These are phyloP conservation scores for Austroboletus festivus DNA, from an alignment of 768 basidiomycete genomes.

Conservation along the genomic window DNA sequence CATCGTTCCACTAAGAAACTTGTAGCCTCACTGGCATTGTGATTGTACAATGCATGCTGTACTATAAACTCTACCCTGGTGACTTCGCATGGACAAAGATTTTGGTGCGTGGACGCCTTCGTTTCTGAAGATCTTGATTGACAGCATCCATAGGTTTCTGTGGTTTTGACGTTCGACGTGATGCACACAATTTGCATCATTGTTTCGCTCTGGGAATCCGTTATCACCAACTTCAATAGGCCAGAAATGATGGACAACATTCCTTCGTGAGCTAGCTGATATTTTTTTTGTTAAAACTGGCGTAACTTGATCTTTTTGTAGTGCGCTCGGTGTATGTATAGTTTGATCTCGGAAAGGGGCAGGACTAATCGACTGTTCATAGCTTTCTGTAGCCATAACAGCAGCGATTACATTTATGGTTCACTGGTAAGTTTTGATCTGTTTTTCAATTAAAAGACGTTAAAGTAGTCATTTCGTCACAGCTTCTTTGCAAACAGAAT, in stretches of 20 bases:
- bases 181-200: slow-evolving; percentile 30
- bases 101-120: slow-evolving; percentile 16
- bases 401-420: slow-evolving; percentile 32
- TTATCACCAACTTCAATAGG: slow-evolving; percentile 24
- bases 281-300: too few species aligned
- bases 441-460: neutral
- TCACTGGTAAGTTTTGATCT: slow-evolving; percentile 23
- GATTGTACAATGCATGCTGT: slow-evolving; percentile 30
- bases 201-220: slow-evolving; percentile 23
- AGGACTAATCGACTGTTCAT: neutral
- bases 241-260: slow-evolving; percentile 28
- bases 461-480: neutral
- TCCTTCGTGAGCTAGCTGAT: slow-evolving; percentile 32
- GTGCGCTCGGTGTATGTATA: slow-evolving; percentile 28
- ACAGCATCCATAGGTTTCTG: slow-evolving; percentile 19
- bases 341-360: neutral
- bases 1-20: slow-evolving; percentile 5
- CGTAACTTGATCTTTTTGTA: slow-evolving; percentile 5
- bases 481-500: slow-evolving; percentile 36
- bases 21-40: slow-evolving; percentile 31
- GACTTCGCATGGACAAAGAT: slow-evolving; percentile 27
- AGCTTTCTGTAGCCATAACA: slow-evolving; percentile 34
- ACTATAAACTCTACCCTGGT: slow-evolving; percentile 31
- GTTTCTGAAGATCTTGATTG: neutral
- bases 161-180: slow-evolving; percentile 29